Base-by-base conservation (phyloP, 1,284 basidiomycete species). In the Acaromyces ingoldii region DNA sequence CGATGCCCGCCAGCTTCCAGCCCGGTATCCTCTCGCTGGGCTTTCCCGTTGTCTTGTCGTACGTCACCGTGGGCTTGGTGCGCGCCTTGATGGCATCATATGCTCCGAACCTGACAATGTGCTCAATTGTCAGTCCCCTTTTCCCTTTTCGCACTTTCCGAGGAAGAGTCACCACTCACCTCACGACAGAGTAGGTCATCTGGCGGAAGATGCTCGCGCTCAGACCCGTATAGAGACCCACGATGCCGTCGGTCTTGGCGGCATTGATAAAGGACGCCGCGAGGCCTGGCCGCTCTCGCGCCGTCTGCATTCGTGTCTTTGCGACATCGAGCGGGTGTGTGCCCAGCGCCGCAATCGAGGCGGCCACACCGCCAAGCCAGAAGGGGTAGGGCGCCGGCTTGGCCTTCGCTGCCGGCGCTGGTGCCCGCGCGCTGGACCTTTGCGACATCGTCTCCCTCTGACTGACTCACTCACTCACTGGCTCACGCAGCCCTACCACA, bases 221-320 rank as follows among this genome's bases (percentile, higher is more conserved):
- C 38, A 75, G 47, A 5, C 72, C 72, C n/a, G 66, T 64, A 50
- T 75, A 75, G 17, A 74, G 45, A 9, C 68, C 69, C 3, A 57
- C 46, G 2, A 65, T 37, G 1, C 69, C 70, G 31, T 75, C 61
- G 10, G 47, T 38, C 42, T 52, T 39, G 13, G 64, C 49, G 4
- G 73, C 72, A 30, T 36, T 43, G 34, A 63, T 37, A 30, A 75
- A 55, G 24, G 66, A 50, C 4, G 52, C 36, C 10, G 63, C 41
- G 55, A 68, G 68, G 33, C 51, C 51, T 36, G 64, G 62, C 29
- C 67, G 67, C 7, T 62, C 46, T 0, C 54, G 51, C 7, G 67
- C 64, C 3, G 74, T 76, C 45, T 76, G 75, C 74, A 77, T 75
- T 11, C 76, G 68, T 37, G 75, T 75, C 54, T 73, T 74, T 36